Conservation (phyloP, 768 basidiomycete genomes). For the Lactarius vividus region DNA sequence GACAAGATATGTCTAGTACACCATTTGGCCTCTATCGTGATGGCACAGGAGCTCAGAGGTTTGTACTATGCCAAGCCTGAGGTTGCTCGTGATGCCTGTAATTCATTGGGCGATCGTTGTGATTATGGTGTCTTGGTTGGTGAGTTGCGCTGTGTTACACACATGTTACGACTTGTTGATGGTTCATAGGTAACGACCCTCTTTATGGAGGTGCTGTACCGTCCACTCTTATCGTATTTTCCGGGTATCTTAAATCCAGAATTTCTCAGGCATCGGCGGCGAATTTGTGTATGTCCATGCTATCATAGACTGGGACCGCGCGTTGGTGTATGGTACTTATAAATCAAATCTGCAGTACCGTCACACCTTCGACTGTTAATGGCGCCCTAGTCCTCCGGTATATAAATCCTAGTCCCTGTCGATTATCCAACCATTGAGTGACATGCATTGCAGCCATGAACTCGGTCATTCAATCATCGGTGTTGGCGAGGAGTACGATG, state of each 20-base stretch:
- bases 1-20: slow-evolving; percentile 45
- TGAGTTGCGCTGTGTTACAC: slow-evolving; percentile 30
- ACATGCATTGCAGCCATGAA: slow-evolving; percentile 47
- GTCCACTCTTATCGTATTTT: background rate
- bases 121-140: slow-evolving; percentile 77
- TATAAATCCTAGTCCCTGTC: background rate
- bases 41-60: slow-evolving; percentile 73
- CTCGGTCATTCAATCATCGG: slow-evolving; percentile 77
- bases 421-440: background rate
- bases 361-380: slow-evolving; percentile 71
- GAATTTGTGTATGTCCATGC: slow-evolving; percentile 61
- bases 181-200: slow-evolving; percentile 65
- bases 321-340: background rate
- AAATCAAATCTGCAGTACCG: slow-evolving; percentile 45
- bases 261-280: slow-evolving; percentile 61
- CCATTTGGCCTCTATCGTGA: slow-evolving; percentile 73
- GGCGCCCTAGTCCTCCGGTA: slow-evolving; percentile 68
- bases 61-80: slow-evolving; percentile 69
- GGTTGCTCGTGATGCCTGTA: slow-evolving; percentile 66
- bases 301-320: background rate
- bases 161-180: background rate
- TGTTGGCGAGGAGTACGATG: slow-evolving; percentile 84
- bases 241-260: background rate
- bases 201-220: slow-evolving; percentile 65
- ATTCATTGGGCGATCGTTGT: slow-evolving; percentile 59